A percentile compares a stretch with the other conserved stretches of the same genome.
phyloP scores from a whole-genome alignment of 805 yeast species.

The Barnettozyma pratensis region DNA sequence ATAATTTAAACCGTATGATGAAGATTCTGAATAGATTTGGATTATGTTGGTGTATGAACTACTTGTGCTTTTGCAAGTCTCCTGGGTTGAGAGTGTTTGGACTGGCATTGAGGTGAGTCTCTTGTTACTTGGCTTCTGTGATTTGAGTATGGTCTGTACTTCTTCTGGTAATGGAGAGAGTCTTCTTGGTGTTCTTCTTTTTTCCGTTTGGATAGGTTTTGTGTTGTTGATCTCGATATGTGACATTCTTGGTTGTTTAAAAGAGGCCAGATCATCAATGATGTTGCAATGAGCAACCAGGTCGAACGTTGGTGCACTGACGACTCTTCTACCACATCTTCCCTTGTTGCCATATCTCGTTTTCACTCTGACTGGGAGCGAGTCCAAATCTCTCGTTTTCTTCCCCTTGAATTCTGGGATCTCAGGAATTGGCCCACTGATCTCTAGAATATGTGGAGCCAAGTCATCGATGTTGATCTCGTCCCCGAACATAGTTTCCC shows the following conservation, averaged over 20 bases:
- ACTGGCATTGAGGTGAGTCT: slow-evolving; percentile 3
- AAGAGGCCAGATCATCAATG: not conserved
- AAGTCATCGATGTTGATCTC: slow-evolving; percentile 5
- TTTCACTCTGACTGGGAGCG: slow-evolving; percentile 8
- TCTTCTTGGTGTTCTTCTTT: not conserved
- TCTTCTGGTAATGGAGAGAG: not conserved
- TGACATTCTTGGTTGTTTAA: slow-evolving; percentile 6
- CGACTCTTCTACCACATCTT: slow-evolving; percentile 6
- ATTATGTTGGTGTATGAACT: slow-evolving; percentile 8
- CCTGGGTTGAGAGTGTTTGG: not conserved
- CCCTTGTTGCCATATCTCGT: slow-evolving; percentile 2
- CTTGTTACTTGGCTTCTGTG: not conserved
- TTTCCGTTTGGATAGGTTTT: not conserved
- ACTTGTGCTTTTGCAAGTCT: not conserved
- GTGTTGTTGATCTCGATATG: not conserved
- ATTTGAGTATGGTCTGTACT: not conserved
- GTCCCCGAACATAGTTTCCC: slow-evolving; percentile 5
- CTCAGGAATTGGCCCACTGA: slow-evolving; percentile 4
- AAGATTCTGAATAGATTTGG: slow-evolving; percentile 2
- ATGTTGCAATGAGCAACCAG: not conserved
- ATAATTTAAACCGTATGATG: not conserved
- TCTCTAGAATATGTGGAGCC: slow-evolving; percentile 1
- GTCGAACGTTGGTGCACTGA: slow-evolving; percentile 13
- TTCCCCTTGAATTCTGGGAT: not conserved
- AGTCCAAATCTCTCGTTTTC: slow-evolving; percentile 1